Evolutionary conservation across 441 rosid species (phyloP), one percentile per base, ranked within the genome.

Genomic region (Rhodomyrtus psidioides): DNA sequence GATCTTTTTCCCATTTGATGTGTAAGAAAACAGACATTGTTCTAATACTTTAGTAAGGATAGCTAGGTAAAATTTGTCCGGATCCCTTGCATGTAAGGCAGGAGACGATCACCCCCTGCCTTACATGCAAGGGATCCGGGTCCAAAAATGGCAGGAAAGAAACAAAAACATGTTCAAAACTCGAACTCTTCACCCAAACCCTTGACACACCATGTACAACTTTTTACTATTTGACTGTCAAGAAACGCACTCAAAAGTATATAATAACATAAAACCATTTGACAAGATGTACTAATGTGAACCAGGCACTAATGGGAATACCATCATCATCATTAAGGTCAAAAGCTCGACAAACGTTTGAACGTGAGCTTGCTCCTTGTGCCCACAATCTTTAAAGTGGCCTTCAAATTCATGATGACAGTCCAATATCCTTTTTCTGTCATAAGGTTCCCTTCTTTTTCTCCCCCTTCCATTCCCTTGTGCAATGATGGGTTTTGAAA

Each of bases 401-500:
- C 79, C 60, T 86, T 62, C 65, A 65, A 65, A 65, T 34, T 19
- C 79, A 65, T 65, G 79, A 65, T 65, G 79, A 65, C 21, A 65
- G 79, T 65, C 79, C 49, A 19, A 65, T 65, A 34, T 58, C n/a
- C 84, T 57, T 62, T 82, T 81, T 82, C 84, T 56, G 79, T 65
- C 79, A 34, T 21, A 65, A 65, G 79, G 46, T 81, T 70, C 9
- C 12, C 46, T 84, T 83, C 46, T 83, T 79, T 70, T 55, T 82
- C 79, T 39, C 87, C 84, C 42, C 86, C 85, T 84, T 83, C 82
- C 88, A 86, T 86, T 89, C 90, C 60, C 60, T 90, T 53, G 23
- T 39, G 82, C 86, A 91, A 92, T 92, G 91, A 93, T 92, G 93
- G 93, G 82, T 49, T 59, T 83, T 86, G 93, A 88, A 89, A 87